These are phyloP conservation scores for Ustilago sp. DNA, from an alignment of 1,284 basidiomycete species.

Conservation along the genomic window DNA sequence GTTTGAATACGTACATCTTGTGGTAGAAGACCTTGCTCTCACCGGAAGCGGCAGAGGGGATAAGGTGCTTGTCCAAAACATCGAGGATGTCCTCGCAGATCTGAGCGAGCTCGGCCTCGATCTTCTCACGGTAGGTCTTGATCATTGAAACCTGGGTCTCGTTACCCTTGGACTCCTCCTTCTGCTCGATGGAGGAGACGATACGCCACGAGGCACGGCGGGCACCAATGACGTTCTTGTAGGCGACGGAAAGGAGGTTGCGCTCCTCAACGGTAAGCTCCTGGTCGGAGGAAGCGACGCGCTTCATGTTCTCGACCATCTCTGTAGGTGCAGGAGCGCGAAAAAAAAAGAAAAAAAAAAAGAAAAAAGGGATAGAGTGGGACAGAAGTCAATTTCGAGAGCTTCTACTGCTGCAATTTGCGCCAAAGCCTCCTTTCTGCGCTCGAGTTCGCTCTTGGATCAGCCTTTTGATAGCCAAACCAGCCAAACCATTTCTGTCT, in stretches of 20 bases:
- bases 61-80: constrained; percentile 98
- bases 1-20: constrained; percentile 82
- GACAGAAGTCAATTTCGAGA: constrained; percentile 10
- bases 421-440: neutral
- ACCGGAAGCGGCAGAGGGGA: constrained; percentile 95
- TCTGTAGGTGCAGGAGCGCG: constrained; percentile 36
- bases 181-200: constrained; percentile 99
- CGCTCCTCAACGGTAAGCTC: constrained; percentile 98
- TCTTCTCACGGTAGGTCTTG: constrained; percentile 97
- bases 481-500: neutral
- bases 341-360: neutral
- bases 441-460: neutral
- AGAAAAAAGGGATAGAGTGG: neutral
- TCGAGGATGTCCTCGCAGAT: constrained; percentile 99
- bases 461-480: neutral
- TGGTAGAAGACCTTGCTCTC: constrained; percentile 99
- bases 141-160: constrained; percentile 98
- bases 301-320: constrained; percentile 71
- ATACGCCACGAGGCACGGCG: constrained; percentile 99
- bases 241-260: constrained; percentile 97
- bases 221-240: constrained; percentile 99
- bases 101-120: constrained; percentile 96
- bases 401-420: neutral
- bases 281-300: constrained; percentile 69
- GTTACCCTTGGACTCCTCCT: constrained; percentile 99